These are phyloP conservation scores for Artemisia argyi DNA, from an alignment of 129 eudicot species.

Conservation along the genomic window DNA sequence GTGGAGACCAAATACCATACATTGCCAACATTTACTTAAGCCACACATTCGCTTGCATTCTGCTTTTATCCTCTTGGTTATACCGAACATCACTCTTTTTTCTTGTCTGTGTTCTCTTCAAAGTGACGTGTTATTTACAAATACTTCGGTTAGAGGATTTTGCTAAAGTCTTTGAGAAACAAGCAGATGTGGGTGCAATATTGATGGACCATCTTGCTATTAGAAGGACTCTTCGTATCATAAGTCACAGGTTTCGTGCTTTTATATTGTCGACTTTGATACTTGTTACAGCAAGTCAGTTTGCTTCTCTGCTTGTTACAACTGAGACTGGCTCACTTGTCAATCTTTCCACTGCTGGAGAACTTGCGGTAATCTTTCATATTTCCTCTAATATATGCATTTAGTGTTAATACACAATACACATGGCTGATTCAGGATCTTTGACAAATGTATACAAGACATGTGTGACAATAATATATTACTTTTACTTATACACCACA, in stretches of 20 bases:
- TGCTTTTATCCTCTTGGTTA: conserved; percentile 71
- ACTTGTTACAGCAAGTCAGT: conserved; percentile 77
- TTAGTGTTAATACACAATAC: not conserved
- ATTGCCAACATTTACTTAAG: conserved; percentile 53
- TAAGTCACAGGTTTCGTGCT: conserved; percentile 82
- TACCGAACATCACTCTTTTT: conserved; percentile 77
- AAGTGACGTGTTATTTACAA: conserved; percentile 73
- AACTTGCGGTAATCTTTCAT: conserved; percentile 66
- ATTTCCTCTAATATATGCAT: not conserved
- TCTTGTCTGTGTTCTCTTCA: conserved; percentile 76
- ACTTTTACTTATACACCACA: too few species aligned
- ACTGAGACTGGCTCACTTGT: conserved; percentile 52
- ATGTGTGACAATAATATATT: too few species aligned
- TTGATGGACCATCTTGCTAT: conserved; percentile 72
- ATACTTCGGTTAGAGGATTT: conserved; percentile 76
- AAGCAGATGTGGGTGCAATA: conserved; percentile 69
- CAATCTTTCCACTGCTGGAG: conserved; percentile 77
- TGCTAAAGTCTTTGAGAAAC: conserved; percentile 64
- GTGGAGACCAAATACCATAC: conserved; percentile 68
- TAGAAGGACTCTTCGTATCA: conserved; percentile 69
- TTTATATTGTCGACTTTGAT: conserved; percentile 68
- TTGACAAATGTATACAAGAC: too few species aligned
- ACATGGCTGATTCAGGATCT: too few species aligned
- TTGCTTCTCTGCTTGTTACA: conserved; percentile 72
- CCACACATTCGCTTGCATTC: conserved; percentile 55